Conservation (phyloP, 1,284 basidiomycete species). For the Leccinum subrobustum region DNA sequence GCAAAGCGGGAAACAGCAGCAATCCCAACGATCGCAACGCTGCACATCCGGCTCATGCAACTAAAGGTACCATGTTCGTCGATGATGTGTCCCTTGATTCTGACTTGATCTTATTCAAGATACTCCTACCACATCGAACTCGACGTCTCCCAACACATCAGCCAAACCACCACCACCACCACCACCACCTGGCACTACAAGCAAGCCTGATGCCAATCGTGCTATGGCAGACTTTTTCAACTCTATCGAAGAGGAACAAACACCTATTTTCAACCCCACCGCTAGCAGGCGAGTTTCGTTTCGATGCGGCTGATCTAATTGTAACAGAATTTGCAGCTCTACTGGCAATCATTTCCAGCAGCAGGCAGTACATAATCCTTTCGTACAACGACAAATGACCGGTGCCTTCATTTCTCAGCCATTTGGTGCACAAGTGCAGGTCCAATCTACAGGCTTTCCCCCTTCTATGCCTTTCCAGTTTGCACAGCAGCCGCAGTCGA, state of each 20-base stretch:
- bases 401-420: conserved; percentile 40
- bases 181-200: conserved; percentile 20
- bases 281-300: conserved; percentile 47
- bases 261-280: conserved; percentile 69
- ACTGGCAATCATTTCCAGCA: conserved; percentile 59
- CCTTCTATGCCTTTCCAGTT: conserved; percentile 42
- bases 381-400: conserved; percentile 60
- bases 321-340: conserved; percentile 40
- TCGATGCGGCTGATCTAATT: conserved; percentile 4
- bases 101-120: conserved; percentile 13
- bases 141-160: conserved; percentile 15
- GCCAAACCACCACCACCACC: conserved; percentile 15
- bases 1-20: conserved; percentile 74
- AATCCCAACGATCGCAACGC: conserved; percentile 34
- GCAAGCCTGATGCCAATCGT: conserved; percentile 32
- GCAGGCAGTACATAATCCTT: conserved; percentile 75
- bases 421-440: conserved; percentile 42
- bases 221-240: conserved; percentile 87
- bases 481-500: conserved; percentile 25
- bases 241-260: conserved; percentile 84
- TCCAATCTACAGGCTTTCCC: conserved; percentile 64
- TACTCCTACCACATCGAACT: conserved; percentile 11
- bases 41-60: conserved; percentile 20
- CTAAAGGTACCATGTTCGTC: conserved; percentile 18
- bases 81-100: neutral